Base-by-base conservation (phyloP, 192 early-diverging fungal species). In the Mortierella alpina region DNA sequence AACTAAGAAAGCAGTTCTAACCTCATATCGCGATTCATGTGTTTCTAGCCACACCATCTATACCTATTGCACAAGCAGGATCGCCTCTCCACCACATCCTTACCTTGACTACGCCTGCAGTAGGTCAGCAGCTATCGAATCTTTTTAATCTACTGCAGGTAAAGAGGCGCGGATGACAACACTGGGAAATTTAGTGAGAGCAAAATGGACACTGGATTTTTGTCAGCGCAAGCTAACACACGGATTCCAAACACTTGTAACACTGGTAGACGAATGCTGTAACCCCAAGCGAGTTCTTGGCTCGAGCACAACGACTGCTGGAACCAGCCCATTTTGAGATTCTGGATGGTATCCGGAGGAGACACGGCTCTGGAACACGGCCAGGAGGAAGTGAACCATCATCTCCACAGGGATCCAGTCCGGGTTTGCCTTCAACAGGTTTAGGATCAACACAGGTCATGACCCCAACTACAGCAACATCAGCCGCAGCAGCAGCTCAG, bases 281-380 rank as follows among this genome's bases (percentile, higher is more conserved):
- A 9, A 82, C 81, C 2, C 83, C 85, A 4, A 72, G 73, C 20
- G 75, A 84, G 47, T 86, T 86, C 59, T 68, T 86, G 63, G 65
- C 63, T 6, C 68, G 75, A 51, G 83, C 85, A 50, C 59, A 71
- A 41, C 56, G n/a, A 13, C 53, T 86, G 22, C 60, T 86, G 44
- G 82, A 69, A n/a, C 70, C 73, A 55, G 81, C 82, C 52, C 85
- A 86, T 22, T 86, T 83, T 51, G 77, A 84, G 45, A 82, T 83
- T 61, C 41, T 86, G 42, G 76, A 86, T 70, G 63, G 74, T 54
- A 73, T 86, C 31, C 84, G 84, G 63, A 83, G 75, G 42, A 75
- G 80, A 62, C 76, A 82, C 41, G 71, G 51, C 17, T 50, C 59
- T 31, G 31, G 31, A 31, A 31, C 31, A 31, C 31, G 31, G 31